Evolutionary conservation across 768 basidiomycete species (phyloP).

Genomic region (Phanerodontia chrysosporium): DNA sequence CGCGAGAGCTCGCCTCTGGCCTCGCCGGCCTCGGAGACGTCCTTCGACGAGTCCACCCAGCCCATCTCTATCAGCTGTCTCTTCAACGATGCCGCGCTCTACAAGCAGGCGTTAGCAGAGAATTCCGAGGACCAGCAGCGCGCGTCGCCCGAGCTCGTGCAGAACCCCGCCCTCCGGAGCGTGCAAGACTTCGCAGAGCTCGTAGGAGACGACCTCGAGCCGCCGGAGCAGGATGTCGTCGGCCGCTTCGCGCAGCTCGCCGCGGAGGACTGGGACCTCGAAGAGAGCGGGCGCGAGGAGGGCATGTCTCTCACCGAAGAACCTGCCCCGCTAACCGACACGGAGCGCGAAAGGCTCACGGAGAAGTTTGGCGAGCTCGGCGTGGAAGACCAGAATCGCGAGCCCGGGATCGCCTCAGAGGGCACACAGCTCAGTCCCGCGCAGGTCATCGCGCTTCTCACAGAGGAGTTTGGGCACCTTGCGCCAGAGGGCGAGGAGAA

Average conservation of each 20-base stretch:
- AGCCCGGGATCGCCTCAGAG: not conserved
- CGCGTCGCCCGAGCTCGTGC: not conserved
- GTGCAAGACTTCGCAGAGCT: conserved; percentile 36
- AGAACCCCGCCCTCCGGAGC: not conserved
- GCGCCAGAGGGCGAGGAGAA: conserved; percentile 42
- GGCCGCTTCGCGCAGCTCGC: conserved; percentile 35
- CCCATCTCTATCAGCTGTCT: conserved; percentile 31
- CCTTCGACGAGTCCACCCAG: conserved; percentile 2
- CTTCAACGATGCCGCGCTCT: conserved; percentile 36
- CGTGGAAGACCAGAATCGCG: too few relatives aligned
- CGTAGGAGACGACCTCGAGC: conserved; percentile 37
- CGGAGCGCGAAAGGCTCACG: not conserved
- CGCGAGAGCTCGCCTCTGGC: not conserved
- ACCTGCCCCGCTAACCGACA: conserved; percentile 15
- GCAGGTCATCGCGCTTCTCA: conserved; percentile 46
- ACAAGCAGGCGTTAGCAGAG: conserved; percentile 30
- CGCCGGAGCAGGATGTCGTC: conserved; percentile 30
- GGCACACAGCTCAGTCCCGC: conserved; percentile 26
- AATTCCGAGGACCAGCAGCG: not conserved
- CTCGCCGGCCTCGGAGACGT: not conserved
- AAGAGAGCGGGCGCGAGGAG: conserved; percentile 9
- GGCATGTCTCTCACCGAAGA: conserved; percentile 22
- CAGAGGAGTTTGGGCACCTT: conserved; percentile 54
- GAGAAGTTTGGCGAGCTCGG: not conserved
- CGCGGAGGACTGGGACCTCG: conserved; percentile 31